Conservation (phyloP, 805 yeast genomes). For the Yarrowia porcina region DNA sequence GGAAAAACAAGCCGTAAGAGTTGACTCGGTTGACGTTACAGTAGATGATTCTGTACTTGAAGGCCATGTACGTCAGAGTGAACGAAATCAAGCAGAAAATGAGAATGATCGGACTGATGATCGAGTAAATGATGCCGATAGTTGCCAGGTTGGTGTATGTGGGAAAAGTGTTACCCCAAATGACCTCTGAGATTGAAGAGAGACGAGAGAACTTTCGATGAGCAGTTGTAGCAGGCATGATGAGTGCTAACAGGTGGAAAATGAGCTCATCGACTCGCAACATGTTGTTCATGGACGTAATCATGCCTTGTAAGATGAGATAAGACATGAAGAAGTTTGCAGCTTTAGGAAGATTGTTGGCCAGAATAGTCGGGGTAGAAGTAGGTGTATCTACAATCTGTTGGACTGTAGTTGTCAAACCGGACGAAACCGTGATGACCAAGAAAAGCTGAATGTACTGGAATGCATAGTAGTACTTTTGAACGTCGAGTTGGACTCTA, state of each 20-base stretch:
- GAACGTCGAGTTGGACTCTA: constrained; percentile 65
- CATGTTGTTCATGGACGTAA: constrained; percentile 70
- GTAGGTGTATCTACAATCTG: constrained; percentile 66
- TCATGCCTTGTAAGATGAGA: constrained; percentile 67
- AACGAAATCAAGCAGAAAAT: constrained; percentile 59
- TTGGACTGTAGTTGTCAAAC: constrained; percentile 60
- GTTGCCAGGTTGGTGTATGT: constrained; percentile 72
- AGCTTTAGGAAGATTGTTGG: constrained; percentile 77
- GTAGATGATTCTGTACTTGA: constrained; percentile 65
- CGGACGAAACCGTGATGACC: constrained; percentile 81
- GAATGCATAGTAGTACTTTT: constrained; percentile 73
- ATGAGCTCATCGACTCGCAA: constrained; percentile 56
- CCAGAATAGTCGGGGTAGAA: constrained; percentile 66
- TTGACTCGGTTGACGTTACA: constrained; percentile 57
- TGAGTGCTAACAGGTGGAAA: constrained; percentile 33
- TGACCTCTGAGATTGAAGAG: constrained; percentile 46
- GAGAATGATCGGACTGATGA: constrained; percentile 75
- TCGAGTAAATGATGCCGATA: constrained; percentile 72
- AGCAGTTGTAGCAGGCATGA: constrained; percentile 48
- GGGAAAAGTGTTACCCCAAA: constrained; percentile 81
- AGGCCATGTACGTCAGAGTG: constrained; percentile 56
- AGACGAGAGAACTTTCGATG: constrained; percentile 50
- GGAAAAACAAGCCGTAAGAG: constrained; percentile 48
- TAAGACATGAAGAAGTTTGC: constrained; percentile 83
- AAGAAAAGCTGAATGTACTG: constrained; percentile 78